phyloP scores from a whole-genome alignment of 169 alveolate species.

The Plasmodium blacklocki region DNA sequence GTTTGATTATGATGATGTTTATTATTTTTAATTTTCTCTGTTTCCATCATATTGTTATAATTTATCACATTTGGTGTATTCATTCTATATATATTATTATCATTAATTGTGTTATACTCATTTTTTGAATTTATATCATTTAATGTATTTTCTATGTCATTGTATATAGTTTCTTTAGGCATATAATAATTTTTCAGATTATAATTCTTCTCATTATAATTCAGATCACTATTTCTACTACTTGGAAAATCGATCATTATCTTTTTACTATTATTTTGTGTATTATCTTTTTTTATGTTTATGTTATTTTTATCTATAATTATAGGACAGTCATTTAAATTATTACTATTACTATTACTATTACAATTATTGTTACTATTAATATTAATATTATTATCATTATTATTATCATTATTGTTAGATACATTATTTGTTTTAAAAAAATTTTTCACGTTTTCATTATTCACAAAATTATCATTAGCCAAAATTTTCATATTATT shows the following conservation, averaged over 20 bases:
- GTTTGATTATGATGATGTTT: not conserved
- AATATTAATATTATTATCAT: not conserved
- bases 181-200: not conserved
- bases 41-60: not conserved
- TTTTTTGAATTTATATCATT: not conserved
- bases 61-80: not conserved
- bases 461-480: not conserved
- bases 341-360: not conserved
- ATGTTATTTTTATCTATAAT: not conserved
- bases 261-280: not conserved
- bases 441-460: not conserved
- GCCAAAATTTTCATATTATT: not conserved
- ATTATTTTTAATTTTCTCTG: conserved; percentile 1
- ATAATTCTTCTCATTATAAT: not conserved
- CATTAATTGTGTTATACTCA: not conserved
- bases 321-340: not conserved
- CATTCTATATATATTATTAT: not conserved
- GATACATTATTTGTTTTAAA: not conserved
- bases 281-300: conserved; percentile 8
- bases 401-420: conserved; percentile 8
- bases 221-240: not conserved
- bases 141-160: conserved; percentile 1
- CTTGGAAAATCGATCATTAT: not conserved
- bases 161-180: not conserved
- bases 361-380: not conserved